Conservation (phyloP, 2,329 filamentous ascomycete species). For the Grosmannia serpens region DNA sequence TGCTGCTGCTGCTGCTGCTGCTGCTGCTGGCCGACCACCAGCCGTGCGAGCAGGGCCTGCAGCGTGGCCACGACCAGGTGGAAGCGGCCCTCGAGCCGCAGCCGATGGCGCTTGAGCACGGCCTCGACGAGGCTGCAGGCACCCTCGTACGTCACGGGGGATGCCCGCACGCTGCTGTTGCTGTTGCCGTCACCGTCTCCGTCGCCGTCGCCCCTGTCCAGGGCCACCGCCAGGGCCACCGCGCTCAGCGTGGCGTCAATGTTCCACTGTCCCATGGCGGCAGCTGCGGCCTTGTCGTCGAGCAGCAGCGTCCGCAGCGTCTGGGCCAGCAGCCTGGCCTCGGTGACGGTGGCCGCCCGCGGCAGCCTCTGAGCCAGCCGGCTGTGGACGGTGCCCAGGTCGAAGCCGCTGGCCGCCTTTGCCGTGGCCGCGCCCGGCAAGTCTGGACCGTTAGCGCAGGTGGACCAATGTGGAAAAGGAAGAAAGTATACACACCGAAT, state of each 20-base stretch:
- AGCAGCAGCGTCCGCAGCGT: conserved; percentile 31
- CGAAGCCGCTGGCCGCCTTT: conserved; percentile 15
- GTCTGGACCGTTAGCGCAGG: not conserved
- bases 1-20: conserved; percentile 13
- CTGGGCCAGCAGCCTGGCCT: conserved; percentile 28
- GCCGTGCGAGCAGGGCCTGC: conserved; percentile 42
- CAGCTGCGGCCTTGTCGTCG: conserved; percentile 33
- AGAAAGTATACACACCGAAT: conserved; percentile 16
- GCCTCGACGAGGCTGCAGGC: conserved; percentile 43
- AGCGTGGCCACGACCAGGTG: conserved; percentile 44
- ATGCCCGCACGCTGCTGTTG: conserved; percentile 5
- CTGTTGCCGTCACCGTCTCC: conserved; percentile 12
- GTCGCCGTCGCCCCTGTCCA: not conserved
- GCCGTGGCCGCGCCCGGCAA: conserved; percentile 1
- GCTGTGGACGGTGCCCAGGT: conserved; percentile 30
- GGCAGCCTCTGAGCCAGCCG: conserved; percentile 24
- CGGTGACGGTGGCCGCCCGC: conserved; percentile 17
- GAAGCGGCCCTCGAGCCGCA: conserved; percentile 50
- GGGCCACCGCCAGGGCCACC: conserved; percentile 24
- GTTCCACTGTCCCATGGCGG: conserved; percentile 45
- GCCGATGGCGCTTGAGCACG: conserved; percentile 46
- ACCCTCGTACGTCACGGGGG: conserved; percentile 28
- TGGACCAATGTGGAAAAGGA: not conserved
- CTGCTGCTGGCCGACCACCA: conserved; percentile 30
- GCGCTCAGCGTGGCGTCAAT: conserved; percentile 40